Evolutionary conservation across 495 filamentous ascomycete genomes (phyloP), one percentile per base, ranked within the genome.

Genomic region (Daldinia caldariorum): DNA sequence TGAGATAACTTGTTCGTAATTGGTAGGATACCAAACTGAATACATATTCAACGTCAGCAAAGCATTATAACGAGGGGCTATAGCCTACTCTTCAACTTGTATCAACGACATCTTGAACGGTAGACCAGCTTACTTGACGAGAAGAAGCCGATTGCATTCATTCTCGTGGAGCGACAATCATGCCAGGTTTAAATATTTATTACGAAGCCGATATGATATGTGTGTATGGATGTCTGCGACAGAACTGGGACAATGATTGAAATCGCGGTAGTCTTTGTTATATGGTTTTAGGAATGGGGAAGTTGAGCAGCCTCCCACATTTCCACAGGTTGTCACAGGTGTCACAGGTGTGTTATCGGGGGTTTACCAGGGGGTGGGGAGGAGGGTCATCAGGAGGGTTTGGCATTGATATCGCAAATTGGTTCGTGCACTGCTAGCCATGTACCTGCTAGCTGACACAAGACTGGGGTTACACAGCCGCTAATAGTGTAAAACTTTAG

Each of bases 1-100:
- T 90, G 5, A 99, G 89, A 76, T 97, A 99, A 59, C 92, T 91
- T 12, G 92, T 93, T 53, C 95, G 93, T 39, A 99, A 81, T 74
- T 97, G 92, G 85, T 97, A 98, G 66, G 95, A 88, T 18, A 96
- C 90, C 83, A 98, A 91, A 78, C 94, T 97, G 67, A 34, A 43
- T 51, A 35, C 18, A 4, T 22, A 50, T 35, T 18, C 4, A 8
- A 56, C 16, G 49, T 64, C 51, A 62, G 72, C 63, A 68, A 51
- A 37, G 37, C 16, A 39, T 39, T 55, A 26, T 20, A 49, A 50
- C 14, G 47, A 32, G 32, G 57, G 73, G 65, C 58, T 14, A 38
- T 45, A 16, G 83, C 91, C 61, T 89, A 97, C 94, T 98, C 94
- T 88, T 98, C 94, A 67, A 97, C 93, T 79, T 97, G 93, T 61